phyloP scores from a whole-genome alignment of 257 asterid genomes.

The Gynochthodes officinalis region DNA sequence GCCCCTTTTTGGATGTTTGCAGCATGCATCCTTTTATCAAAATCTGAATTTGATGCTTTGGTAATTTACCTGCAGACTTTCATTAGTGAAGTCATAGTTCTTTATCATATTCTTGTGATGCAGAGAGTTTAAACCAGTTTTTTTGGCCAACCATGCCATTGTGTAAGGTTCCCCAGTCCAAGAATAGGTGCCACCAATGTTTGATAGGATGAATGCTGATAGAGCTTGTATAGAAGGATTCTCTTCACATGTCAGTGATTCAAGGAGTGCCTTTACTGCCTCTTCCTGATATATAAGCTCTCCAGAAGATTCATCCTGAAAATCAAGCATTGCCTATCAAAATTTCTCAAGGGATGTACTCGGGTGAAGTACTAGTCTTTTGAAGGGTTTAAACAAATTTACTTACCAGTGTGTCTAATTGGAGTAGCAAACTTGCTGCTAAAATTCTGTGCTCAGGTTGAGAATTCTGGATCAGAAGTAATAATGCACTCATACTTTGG shows the following conservation, averaged over 20 bases:
- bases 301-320: conserved; percentile 65
- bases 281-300: conserved; percentile 48
- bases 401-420: conserved; percentile 70
- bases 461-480: conserved; percentile 55
- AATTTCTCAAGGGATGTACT: not conserved
- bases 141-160: conserved; percentile 66
- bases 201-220: conserved; percentile 67
- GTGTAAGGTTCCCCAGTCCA: conserved; percentile 92
- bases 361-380: too few species aligned
- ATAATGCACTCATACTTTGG: conserved; percentile 48
- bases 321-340: conserved; percentile 5
- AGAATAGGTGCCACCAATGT: conserved; percentile 82
- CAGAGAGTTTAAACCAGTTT: conserved; percentile 59
- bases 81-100: conserved; percentile 63
- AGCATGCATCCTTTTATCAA: not conserved
- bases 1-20: not conserved
- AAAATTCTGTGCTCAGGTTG: conserved; percentile 57
- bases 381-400: not conserved
- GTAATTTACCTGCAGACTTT: conserved; percentile 52
- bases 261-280: conserved; percentile 55
- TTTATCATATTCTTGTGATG: conserved; percentile 69
- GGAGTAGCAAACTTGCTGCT: conserved; percentile 84
- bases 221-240: conserved; percentile 40
- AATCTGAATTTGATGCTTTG: not conserved
- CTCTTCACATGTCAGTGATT: conserved; percentile 51